phyloP scores from a whole-genome alignment of 2,329 filamentous ascomycete genomes.

The Calonectria multiphialidica region DNA sequence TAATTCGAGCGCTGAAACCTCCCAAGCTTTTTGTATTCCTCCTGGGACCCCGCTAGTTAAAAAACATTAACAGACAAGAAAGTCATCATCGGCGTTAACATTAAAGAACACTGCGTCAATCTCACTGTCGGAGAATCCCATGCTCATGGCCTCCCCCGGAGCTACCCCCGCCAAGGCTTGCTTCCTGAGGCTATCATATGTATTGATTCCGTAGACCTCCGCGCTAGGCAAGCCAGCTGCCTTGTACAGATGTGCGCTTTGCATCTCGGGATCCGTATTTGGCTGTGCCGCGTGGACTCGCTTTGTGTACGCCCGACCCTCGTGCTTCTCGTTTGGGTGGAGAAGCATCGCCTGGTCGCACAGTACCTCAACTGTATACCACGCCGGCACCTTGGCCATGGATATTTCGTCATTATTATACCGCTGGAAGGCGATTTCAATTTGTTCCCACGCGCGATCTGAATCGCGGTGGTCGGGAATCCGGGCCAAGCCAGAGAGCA shows the following conservation, averaged over 20 bases:
- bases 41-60: not conserved
- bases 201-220: conserved; percentile 19
- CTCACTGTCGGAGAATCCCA: conserved; percentile 23
- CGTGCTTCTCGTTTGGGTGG: conserved; percentile 22
- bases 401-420: conserved; percentile 33
- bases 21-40: conserved; percentile 5
- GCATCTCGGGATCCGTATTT: not conserved
- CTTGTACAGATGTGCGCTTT: conserved; percentile 13
- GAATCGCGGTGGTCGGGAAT: conserved; percentile 28
- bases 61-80: conserved; percentile 25
- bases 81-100: conserved; percentile 25
- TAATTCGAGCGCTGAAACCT: conserved; percentile 16
- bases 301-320: conserved; percentile 24
- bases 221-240: conserved; percentile 10
- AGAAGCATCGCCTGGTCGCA: conserved; percentile 30
- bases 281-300: conserved; percentile 18
- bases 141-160: conserved; percentile 7
- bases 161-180: conserved; percentile 5
- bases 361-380: conserved; percentile 27
- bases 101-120: conserved; percentile 31
- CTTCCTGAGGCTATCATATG: conserved; percentile 14
- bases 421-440: conserved; percentile 28
- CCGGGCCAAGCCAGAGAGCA: conserved; percentile 25
- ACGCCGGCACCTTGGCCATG: conserved; percentile 30
- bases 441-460: conserved; percentile 31